Evolutionary conservation across 306 rosid species (phyloP).

Genomic region (Vigna angularis): DNA sequence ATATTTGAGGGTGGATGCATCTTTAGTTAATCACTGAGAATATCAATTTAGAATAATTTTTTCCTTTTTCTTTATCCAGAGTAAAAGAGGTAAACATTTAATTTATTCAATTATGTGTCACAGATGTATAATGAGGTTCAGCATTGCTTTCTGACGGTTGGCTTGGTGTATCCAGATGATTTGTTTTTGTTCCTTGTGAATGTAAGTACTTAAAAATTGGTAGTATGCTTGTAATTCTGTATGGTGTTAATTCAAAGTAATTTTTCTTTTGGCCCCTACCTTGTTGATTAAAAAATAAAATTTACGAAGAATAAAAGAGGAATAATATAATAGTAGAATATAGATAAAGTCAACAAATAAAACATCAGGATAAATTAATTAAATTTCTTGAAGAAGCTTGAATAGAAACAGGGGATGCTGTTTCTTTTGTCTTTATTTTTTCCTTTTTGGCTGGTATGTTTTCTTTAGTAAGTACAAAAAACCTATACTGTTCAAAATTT

Average conservation of each 20-base stretch:
- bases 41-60: conserved; percentile 15
- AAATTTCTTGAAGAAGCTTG: conserved; percentile 12
- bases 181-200: conserved; percentile 79
- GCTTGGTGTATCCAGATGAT: conserved; percentile 92
- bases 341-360: conserved; percentile 15
- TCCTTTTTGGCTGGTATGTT: not conserved
- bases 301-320: conserved; percentile 8
- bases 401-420: conserved; percentile 1
- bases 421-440: not conserved
- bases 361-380: conserved; percentile 20
- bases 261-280: not conserved
- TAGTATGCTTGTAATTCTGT: conserved; percentile 9
- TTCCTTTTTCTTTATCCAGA: conserved; percentile 11
- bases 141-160: conserved; percentile 93
- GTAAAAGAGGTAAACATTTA: conserved; percentile 8
- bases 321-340: conserved; percentile 29
- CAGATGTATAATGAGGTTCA: conserved; percentile 98
- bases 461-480: not conserved
- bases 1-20: conserved; percentile 8
- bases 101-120: conserved; percentile 39
- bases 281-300: conserved; percentile 22
- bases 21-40: not conserved
- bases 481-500: not conserved
- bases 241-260: conserved; percentile 15
- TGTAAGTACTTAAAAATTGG: conserved; percentile 61